Base-by-base conservation (phyloP, 306 rosid species). In the Medicago lupulina region DNA sequence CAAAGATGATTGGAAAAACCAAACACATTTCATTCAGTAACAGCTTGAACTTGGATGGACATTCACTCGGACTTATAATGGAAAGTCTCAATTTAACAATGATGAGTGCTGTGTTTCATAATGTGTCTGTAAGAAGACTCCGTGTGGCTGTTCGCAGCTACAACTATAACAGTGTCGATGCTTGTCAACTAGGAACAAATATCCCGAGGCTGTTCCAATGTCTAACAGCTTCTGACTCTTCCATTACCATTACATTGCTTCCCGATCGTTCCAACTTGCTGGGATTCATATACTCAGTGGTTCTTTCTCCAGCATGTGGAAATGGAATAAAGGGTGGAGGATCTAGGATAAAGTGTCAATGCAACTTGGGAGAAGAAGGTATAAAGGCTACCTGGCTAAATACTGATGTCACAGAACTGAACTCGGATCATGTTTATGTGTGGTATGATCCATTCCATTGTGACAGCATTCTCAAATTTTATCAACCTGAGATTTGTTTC, bases 371-470 rank as follows among this genome's bases (percentile, higher is more conserved):
- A 13, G 49, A 54, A 57, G 66, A 62, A 2, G 75, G 65, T 36
- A 15, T 5, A 49, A 68, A 23, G 51, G 13, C 8, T 63, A 4
- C 47, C 15, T 36, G 25, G 68, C 13, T 63, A 15, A 63, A 63
- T 63, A 63, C 68, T 63, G 1, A 63, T 63, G 21, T n/a, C 14
- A 36, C 68, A 7, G 25, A 63, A 36, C 68, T 63, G 68, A 34
- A 63, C 25, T 63, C 71, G 0, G 77, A 78, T 60, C 76, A 82
- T 82, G 80, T 82, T 67, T 73, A 19, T 66, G 23, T 66, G 13
- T 83, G 83, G 83, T 79, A 79, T 47, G 86, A 83, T 79, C 81
- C 83, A 58, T 67, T 73, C 16, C 79, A 80, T 49, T 47, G 25
- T 67, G 76, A 74, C 15, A 46, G 25, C 71, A 74, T 80, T 57